A percentile compares a stretch with the other conserved stretches of the same genome.
Evolutionary conservation across 257 asterid genomes (phyloP).

Genomic region (Striga asiatica): DNA sequence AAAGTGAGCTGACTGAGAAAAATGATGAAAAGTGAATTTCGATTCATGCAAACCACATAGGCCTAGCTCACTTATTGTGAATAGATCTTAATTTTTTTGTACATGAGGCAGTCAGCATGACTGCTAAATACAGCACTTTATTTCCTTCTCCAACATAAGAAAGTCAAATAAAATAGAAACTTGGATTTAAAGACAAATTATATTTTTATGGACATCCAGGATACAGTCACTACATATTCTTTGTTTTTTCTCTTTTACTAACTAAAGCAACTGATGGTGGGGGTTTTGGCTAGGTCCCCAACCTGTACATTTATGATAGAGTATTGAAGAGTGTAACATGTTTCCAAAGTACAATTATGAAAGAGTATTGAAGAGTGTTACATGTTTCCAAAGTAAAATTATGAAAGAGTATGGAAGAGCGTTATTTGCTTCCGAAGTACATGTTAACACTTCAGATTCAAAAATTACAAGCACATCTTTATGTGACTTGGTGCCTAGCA

Average conservation of each 20-base stretch:
- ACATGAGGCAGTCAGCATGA: background rate
- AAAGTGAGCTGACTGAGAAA: constrained; percentile 6
- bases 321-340: no score
- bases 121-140: background rate
- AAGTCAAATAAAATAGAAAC: constrained; percentile 5
- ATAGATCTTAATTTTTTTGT: background rate
- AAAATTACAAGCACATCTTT: background rate
- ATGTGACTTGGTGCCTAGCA: background rate
- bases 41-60: constrained; percentile 3
- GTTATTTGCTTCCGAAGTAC: no score
- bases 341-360: no score
- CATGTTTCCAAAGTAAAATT: no score
- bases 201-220: background rate
- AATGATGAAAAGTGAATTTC: background rate
- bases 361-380: no score
- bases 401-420: no score
- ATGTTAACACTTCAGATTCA: no score
- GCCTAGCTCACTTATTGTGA: constrained; percentile 1
- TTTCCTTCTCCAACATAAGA: constrained; percentile 3
- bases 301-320: no score
- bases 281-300: no score
- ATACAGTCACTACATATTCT: background rate
- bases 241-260: no score
- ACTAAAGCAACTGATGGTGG: no score
- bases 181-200: background rate